phyloP scores from a whole-genome alignment of 257 asterid genomes.

The Echium plantagineum region DNA sequence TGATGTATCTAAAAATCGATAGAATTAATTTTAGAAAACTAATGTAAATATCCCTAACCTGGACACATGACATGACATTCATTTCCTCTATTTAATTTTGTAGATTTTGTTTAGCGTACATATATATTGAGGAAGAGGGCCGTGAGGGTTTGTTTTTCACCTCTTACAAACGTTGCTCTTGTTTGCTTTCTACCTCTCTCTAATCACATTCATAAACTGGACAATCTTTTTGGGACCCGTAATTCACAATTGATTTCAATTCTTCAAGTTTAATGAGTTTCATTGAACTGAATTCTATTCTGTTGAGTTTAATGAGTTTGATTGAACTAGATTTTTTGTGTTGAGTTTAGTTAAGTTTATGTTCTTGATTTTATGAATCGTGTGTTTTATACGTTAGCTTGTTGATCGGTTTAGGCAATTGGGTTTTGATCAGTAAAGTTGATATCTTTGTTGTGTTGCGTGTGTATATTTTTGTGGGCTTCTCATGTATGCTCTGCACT shows the following conservation, averaged over 20 bases:
- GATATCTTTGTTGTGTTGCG: constrained; percentile 3
- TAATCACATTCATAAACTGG: not conserved
- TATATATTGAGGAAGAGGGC: constrained; percentile 10
- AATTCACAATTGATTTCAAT: constrained; percentile 8
- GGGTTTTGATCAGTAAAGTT: constrained; percentile 9
- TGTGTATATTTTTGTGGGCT: constrained; percentile 10
- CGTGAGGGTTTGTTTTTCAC: constrained; percentile 23
- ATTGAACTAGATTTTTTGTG: constrained; percentile 23
- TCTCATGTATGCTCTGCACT: constrained; percentile 10
- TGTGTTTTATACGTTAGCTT: constrained; percentile 1
- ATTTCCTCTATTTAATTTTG: not conserved
- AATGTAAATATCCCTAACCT: no score
- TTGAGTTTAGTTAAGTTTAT: constrained; percentile 16
- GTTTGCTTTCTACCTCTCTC: constrained; percentile 5
- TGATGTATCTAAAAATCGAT: no score
- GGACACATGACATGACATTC: not conserved
- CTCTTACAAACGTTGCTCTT: constrained; percentile 20
- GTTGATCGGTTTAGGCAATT: constrained; percentile 7
- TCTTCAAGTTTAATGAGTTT: constrained; percentile 13
- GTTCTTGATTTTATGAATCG: constrained; percentile 11
- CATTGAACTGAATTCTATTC: constrained; percentile 18
- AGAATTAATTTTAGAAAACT: no score
- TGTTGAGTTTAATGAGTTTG: constrained; percentile 13
- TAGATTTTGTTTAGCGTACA: not conserved
- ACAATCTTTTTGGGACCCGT: not conserved